These are phyloP conservation scores for Drosera spatulata DNA, from an alignment of 179 eudicot species.

Conservation along the genomic window DNA sequence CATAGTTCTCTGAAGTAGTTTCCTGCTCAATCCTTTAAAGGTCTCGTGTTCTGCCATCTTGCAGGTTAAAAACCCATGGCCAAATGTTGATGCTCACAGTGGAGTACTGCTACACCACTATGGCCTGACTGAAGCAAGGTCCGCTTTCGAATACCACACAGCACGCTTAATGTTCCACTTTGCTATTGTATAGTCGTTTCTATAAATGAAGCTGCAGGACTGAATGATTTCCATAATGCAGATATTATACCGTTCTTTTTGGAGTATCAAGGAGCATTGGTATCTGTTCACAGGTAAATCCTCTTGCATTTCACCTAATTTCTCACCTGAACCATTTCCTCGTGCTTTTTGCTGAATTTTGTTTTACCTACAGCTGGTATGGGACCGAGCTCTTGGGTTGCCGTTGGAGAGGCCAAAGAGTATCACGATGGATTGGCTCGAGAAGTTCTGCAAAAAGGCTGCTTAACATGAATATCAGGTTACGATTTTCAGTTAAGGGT, in stretches of 20 bases:
- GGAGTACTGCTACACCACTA: constrained; percentile 88
- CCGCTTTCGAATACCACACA: neutral
- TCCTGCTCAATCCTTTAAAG: neutral
- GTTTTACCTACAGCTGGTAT: constrained; percentile 43
- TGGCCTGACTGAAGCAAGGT: constrained; percentile 97
- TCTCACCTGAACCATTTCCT: neutral
- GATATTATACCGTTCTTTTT: constrained; percentile 86
- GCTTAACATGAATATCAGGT: neutral
- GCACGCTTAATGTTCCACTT: too few relatives aligned
- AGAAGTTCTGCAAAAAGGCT: constrained; percentile 53
- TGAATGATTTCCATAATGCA: constrained; percentile 9
- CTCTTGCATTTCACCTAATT: neutral
- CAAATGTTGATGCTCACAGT: constrained; percentile 96
- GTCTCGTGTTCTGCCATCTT: neutral
- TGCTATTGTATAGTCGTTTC: too few relatives aligned
- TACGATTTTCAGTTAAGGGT: too few relatives aligned
- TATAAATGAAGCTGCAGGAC: too few relatives aligned
- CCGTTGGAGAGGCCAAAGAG: constrained; percentile 97
- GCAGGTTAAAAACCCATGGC: constrained; percentile 99
- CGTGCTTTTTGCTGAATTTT: neutral
- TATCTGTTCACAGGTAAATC: constrained; percentile 78
- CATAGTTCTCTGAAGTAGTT: too few relatives aligned
- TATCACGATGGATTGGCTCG: constrained; percentile 97
- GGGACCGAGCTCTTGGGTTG: constrained; percentile 98
- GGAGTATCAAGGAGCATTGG: constrained; percentile 95